These are phyloP conservation scores for Aspergillus transmontanensis DNA, from an alignment of 2,329 filamentous ascomycete genomes.

Conservation along the genomic window DNA sequence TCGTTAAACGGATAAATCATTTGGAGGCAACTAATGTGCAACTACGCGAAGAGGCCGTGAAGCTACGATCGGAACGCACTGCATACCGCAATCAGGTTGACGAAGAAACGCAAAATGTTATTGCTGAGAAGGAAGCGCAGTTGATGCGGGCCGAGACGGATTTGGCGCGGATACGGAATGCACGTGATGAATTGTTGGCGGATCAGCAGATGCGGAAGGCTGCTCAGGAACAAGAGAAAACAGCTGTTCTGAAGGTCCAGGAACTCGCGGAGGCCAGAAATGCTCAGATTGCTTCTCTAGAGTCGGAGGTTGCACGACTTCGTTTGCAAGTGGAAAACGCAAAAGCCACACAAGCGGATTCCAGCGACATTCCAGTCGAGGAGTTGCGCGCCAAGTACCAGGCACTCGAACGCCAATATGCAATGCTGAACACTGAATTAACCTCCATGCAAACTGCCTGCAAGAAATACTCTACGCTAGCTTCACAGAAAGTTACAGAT, in stretches of 20 bases:
- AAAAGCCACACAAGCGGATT: conserved; percentile 41
- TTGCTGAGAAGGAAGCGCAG: conserved; percentile 79
- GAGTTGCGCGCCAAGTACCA: conserved; percentile 73
- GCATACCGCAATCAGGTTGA: conserved; percentile 80
- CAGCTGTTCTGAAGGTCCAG: conserved; percentile 71
- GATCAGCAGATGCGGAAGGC: conserved; percentile 80
- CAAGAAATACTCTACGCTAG: conserved; percentile 82
- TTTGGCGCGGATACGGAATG: conserved; percentile 79
- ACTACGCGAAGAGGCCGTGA: conserved; percentile 81
- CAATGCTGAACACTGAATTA: conserved; percentile 82
- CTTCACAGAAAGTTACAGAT: conserved; percentile 84
- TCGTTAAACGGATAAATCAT: conserved; percentile 88
- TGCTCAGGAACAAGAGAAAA: conserved; percentile 73
- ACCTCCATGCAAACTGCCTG: conserved; percentile 88
- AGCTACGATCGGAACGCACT: conserved; percentile 80
- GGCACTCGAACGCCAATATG: conserved; percentile 76
- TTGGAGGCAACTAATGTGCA: conserved; percentile 86
- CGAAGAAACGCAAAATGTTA: conserved; percentile 71
- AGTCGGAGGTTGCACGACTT: conserved; percentile 78
- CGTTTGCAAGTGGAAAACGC: conserved; percentile 57
- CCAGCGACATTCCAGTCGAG: conserved; percentile 66
- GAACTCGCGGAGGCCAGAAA: conserved; percentile 80
- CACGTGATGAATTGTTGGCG: conserved; percentile 81
- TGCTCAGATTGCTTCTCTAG: conserved; percentile 76
- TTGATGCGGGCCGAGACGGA: conserved; percentile 80